A percentile compares a stretch with the other conserved stretches of the same genome.
Evolutionary conservation across 2,329 filamentous ascomycete species (phyloP).

Genomic region (Trichothecium sympodiale): DNA sequence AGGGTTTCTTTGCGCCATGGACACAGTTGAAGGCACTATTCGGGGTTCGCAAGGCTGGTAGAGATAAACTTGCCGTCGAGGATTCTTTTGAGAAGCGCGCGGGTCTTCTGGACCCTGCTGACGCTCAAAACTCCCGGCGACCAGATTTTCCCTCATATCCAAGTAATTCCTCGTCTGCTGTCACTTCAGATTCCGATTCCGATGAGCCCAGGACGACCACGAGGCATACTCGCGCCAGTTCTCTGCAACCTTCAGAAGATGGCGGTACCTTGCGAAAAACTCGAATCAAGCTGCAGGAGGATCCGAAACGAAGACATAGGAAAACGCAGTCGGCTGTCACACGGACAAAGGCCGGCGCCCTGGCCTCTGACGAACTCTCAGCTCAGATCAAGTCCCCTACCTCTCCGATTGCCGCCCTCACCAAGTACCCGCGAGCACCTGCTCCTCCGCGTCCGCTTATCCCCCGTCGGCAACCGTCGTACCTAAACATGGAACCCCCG

Average conservation of each 20-base stretch:
- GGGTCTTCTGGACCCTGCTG: conserved; percentile 11
- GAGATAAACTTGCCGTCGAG: conserved; percentile 29
- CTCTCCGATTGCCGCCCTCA: conserved; percentile 66
- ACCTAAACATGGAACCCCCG: conserved; percentile 51
- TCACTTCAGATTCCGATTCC: conserved; percentile 62
- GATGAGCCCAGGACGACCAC: conserved; percentile 29
- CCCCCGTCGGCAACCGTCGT: conserved; percentile 80
- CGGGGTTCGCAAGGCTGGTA: conserved; percentile 28
- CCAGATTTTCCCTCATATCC: conserved; percentile 14
- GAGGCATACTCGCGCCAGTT: conserved; percentile 54
- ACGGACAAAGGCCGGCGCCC: conserved; percentile 28
- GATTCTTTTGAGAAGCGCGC: conserved; percentile 15
- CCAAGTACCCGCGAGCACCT: conserved; percentile 82
- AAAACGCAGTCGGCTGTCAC: conserved; percentile 42
- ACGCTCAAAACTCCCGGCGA: conserved; percentile 4
- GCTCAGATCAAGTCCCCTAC: conserved; percentile 89
- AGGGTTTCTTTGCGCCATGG: conserved; percentile 69
- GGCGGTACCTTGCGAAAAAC: conserved; percentile 59
- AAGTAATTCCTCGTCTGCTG: conserved; percentile 46
- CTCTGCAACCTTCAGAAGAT: conserved; percentile 49
- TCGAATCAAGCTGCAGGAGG: conserved; percentile 78
- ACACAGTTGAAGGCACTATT: conserved; percentile 59
- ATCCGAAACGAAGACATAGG: conserved; percentile 63
- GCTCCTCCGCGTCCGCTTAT: conserved; percentile 84
- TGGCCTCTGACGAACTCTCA: conserved; percentile 42